Base-by-base conservation (phyloP, 371 early-diverging fungal genomes). In the Mortierella sp. region DNA sequence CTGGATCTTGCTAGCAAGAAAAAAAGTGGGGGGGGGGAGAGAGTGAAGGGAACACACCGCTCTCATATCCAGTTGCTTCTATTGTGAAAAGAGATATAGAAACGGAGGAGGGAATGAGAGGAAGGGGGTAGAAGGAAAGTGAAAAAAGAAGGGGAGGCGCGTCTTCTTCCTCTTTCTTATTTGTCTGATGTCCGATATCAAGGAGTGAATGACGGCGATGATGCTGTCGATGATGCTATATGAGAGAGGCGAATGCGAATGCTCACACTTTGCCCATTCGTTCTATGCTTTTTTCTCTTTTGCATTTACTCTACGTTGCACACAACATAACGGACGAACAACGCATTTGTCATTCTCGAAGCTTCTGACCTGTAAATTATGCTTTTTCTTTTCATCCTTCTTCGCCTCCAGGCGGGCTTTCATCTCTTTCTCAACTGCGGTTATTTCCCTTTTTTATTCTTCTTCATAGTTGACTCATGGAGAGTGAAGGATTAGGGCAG, bases 151-250 rank as follows among this genome's bases (percentile, higher is more conserved):
- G 67, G 67, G 34, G 24, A 19, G 67, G 37, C 67, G 67, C 67
- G 67, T 40, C 19, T 53, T 55, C 55, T 26, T 26, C 24, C 50
- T 50, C 21, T n/a, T 11, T 57, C 57, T 57, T 3, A 5, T 2
- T 8, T 21, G 37, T 9, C 6, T 34, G 37, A 37, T 21, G 21
- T 9, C 8, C 37, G 37, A 37, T 24, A 64, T 61, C 61, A 31
- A 59, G 59, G 64, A 64, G 24, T 64, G 67, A 64, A 37, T 64
- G 67, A 64, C 67, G 67, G 24, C 37, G 40, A 64, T 64, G 67
- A 64, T 64, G 61, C 16, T 19, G 61, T 16, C 19, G 34, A 61
- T 61, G 34, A 61, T 61, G 61, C 61, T 8, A 31, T 3, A 16
- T 28, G 28, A 57, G 28, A 57, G n/a, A 21, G 54, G 55, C 55